Evolutionary conservation across 768 basidiomycete species (phyloP), one percentile per base, ranked within the genome.

Genomic region (Rhizopogon rudus): DNA sequence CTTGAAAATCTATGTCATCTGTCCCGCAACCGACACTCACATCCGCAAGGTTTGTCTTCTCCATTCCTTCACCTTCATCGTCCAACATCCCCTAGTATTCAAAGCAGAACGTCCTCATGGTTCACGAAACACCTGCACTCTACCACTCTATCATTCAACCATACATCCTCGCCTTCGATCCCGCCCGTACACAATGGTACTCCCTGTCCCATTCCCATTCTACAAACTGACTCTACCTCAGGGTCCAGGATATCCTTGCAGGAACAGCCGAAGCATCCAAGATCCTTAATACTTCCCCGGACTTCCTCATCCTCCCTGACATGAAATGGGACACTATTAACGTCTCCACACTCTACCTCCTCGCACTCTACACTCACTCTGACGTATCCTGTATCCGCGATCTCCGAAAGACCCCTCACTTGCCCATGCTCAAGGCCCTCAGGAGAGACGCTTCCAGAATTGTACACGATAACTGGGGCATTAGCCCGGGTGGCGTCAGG

Each of bases 261-360:
- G 91, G 93, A 7, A 70, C 73, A 33, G 86, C 90, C 5, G 93
- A 98, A 68, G 78, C 80, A 17, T 80, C 86, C 14, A 84, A 86
- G 43, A 69, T 98, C 22, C 71, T 97, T 17, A 86, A 78, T 63
- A 79, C 85, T 2, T 79, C 77, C 12, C 68, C 80, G 0, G 75
- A 79, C 5, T 97, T 89, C 63, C 60, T 96, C 40, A 84, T 99
- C 53, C 71, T 97, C 0, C 96, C 96, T 0, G 96, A 99, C 71
- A 88, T 97, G 83, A 98, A 98, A 74, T 98, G 96, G 96, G 93
- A 98, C 66, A 78, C 84, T 29, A 80, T 75, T 22, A 89, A 83
- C 0, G 60, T 89, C n/a, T 67, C 69, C 0, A 81, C 91, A 1
- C 76, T 99, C 51, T 98, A 99, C 68, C 84, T 98, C 55, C 75